These are phyloP conservation scores for Paramyrothecium roridum DNA, from an alignment of 2,329 filamentous ascomycete species.

Conservation along the genomic window DNA sequence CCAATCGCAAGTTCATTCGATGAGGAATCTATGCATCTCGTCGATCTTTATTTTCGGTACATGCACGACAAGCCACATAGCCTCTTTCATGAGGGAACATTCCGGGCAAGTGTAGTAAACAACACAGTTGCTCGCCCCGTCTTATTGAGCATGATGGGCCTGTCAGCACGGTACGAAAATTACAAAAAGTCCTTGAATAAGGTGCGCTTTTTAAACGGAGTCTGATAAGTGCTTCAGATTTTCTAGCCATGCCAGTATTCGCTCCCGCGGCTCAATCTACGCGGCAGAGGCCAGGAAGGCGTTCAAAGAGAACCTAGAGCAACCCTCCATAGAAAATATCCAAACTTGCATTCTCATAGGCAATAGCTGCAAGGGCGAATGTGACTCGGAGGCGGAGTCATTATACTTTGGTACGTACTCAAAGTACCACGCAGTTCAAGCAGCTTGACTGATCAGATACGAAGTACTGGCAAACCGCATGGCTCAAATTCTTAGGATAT, in stretches of 20 bases:
- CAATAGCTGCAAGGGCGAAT: conserved; percentile 25
- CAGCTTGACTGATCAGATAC: not conserved
- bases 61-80: conserved; percentile 18
- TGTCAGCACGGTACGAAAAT: conserved; percentile 14
- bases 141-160: conserved; percentile 15
- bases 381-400: conserved; percentile 25
- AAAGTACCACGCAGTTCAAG: not conserved
- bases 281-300: conserved; percentile 10
- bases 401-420: conserved; percentile 24
- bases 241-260: conserved; percentile 6
- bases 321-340: conserved; percentile 27
- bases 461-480: conserved; percentile 26
- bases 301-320: conserved; percentile 25
- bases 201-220: no score
- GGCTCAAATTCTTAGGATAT: conserved; percentile 26
- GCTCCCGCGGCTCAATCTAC: conserved; percentile 12
- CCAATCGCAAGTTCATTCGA: not conserved
- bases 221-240: no score
- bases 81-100: conserved; percentile 14
- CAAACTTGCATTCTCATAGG: conserved; percentile 28
- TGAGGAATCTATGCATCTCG: conserved; percentile 8
- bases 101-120: conserved; percentile 8
- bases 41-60: conserved; percentile 15
- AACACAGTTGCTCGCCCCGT: conserved; percentile 10
- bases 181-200: no score